Percentiles rank a stretch among this genome's conserved stretches.
phyloP scores from a whole-genome alignment of 2,329 filamentous ascomycete genomes.

The Fusarium sp. region DNA sequence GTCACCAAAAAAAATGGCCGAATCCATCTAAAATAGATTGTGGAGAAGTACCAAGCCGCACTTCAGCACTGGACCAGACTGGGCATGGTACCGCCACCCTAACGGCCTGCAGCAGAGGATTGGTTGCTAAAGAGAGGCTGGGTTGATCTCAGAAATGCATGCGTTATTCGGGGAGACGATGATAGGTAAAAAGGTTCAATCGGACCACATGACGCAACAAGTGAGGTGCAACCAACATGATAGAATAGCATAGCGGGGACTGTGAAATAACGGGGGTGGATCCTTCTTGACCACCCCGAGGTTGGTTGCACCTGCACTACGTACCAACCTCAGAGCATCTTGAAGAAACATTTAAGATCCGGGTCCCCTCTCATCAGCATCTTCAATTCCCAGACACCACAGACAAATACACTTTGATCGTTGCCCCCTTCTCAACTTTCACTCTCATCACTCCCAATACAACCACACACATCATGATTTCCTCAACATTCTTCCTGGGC shows the following conservation, averaged over 20 bases:
- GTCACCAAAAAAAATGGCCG: neutral
- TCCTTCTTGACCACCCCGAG: slow-evolving; percentile 28
- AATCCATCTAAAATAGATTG: neutral
- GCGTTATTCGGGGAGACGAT: neutral
- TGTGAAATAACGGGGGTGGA: neutral
- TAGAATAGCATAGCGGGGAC: neutral
- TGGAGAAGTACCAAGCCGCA: neutral
- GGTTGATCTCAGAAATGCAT: neutral
- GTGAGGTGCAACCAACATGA: neutral
- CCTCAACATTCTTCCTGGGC: slow-evolving; percentile 37
- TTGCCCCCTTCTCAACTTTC: neutral
- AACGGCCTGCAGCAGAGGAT: neutral
- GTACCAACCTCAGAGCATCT: slow-evolving; percentile 13
- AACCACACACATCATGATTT: slow-evolving; percentile 34
- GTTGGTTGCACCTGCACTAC: slow-evolving; percentile 15
- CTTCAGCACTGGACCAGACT: neutral
- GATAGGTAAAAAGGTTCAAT: neutral
- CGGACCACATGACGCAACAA: neutral
- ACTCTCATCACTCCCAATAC: neutral
- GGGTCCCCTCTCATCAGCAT: slow-evolving; percentile 15
- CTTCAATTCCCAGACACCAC: neutral
- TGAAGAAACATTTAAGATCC: slow-evolving; percentile 29
- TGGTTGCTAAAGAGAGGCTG: neutral
- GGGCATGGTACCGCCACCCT: neutral
- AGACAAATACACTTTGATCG: neutral